Conservation (phyloP, 306 rosid species). For the Pueraria montana region DNA sequence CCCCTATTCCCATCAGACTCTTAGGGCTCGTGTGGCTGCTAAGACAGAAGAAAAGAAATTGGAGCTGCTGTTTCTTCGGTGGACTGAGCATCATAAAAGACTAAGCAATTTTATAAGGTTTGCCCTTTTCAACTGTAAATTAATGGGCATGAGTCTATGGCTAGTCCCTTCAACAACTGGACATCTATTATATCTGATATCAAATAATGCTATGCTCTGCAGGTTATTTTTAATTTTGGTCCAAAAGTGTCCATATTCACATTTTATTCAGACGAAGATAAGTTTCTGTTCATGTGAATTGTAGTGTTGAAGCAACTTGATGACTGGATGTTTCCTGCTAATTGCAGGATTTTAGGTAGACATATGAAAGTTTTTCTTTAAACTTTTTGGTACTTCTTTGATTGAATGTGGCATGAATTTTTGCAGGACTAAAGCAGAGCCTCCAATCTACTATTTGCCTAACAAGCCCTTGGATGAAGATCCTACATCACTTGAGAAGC, state of each 20-base stretch:
- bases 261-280: slow-evolving; percentile 96
- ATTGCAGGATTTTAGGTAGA: slow-evolving; percentile 62
- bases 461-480: slow-evolving; percentile 86
- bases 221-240: slow-evolving; percentile 99
- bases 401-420: slow-evolving; percentile 46
- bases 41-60: slow-evolving; percentile 97
- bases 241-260: slow-evolving; percentile 99
- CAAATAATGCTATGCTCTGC: slow-evolving; percentile 53
- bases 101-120: slow-evolving; percentile 97
- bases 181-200: slow-evolving; percentile 40
- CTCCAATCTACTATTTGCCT: slow-evolving; percentile 92
- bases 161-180: slow-evolving; percentile 36
- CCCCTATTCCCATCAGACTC: slow-evolving; percentile 65
- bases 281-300: slow-evolving; percentile 91
- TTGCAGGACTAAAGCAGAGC: slow-evolving; percentile 93
- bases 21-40: slow-evolving; percentile 96
- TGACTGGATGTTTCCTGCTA: slow-evolving; percentile 63
- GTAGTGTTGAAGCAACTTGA: slow-evolving; percentile 78
- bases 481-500: slow-evolving; percentile 61
- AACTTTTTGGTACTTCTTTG: slow-evolving; percentile 35
- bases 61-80: slow-evolving; percentile 95
- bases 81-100: slow-evolving; percentile 95
- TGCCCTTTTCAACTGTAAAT: slow-evolving; percentile 28
- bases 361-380: slow-evolving; percentile 14
- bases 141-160: slow-evolving; percentile 22